phyloP scores from a whole-genome alignment of 345 rosid genomes.

The Salix udensis region DNA sequence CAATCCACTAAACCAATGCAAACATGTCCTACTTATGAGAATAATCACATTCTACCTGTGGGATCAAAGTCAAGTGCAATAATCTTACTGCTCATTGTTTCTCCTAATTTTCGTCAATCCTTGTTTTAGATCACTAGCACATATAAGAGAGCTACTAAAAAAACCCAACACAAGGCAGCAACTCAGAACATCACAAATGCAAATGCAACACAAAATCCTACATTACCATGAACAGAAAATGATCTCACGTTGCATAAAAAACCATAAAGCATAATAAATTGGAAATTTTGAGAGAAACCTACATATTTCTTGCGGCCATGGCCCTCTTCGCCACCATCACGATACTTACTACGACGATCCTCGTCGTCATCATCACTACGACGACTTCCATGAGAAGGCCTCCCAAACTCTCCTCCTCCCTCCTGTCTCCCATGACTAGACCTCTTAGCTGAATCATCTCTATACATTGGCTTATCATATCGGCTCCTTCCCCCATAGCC shows the following conservation, averaged over 20 bases:
- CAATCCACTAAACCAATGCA: neutral
- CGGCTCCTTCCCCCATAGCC: slow-evolving; percentile 11
- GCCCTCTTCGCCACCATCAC: too few species aligned
- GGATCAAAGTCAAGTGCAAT: neutral
- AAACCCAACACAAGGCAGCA: neutral
- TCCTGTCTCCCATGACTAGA: too few species aligned
- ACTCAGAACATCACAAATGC: neutral
- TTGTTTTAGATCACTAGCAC: neutral
- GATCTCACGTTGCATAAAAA: neutral
- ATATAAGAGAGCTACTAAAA: neutral
- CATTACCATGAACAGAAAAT: neutral
- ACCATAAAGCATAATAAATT: neutral
- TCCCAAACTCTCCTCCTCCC: neutral
- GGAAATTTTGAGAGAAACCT: neutral
- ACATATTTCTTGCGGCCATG: too few species aligned
- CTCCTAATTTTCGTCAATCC: neutral
- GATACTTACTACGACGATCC: too few species aligned
- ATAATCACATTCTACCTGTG: neutral
- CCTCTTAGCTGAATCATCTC: too few species aligned
- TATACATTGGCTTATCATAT: neutral
- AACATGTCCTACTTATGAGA: neutral
- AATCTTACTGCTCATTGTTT: neutral
- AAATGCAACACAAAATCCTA: neutral
- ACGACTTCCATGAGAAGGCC: slow-evolving; percentile 43
- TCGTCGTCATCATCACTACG: neutral